Evolutionary conservation across 1,284 basidiomycete species (phyloP).

Genomic region (Lignosus rhinocerotis): DNA sequence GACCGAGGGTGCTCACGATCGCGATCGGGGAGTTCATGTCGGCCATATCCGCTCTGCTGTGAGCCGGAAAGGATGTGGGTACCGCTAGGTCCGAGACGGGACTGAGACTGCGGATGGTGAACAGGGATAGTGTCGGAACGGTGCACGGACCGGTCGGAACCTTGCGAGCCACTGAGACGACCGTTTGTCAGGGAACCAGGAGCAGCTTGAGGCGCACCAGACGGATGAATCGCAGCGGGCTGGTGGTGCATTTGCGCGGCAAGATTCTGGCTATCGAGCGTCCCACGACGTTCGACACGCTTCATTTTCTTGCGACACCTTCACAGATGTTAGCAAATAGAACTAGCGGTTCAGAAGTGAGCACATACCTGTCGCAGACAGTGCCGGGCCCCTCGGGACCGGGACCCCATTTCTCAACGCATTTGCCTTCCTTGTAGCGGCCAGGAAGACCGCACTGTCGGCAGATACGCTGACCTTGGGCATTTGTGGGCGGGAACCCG

Average conservation of each 20-base stretch:
- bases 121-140: constrained; percentile 34
- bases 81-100: constrained; percentile 21
- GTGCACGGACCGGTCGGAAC: constrained; percentile 27
- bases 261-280: constrained; percentile 49
- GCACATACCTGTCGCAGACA: constrained; percentile 70
- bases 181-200: constrained; percentile 25
- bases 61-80: constrained; percentile 25
- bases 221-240: constrained; percentile 32
- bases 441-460: constrained; percentile 68
- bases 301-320: constrained; percentile 86
- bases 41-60: constrained; percentile 14
- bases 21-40: constrained; percentile 19
- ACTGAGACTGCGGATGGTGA: constrained; percentile 23
- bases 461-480: constrained; percentile 69
- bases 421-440: constrained; percentile 81
- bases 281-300: constrained; percentile 74
- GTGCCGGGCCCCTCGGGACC: constrained; percentile 82
- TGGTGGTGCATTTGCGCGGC: constrained; percentile 21
- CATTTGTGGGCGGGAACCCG: constrained; percentile 57
- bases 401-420: constrained; percentile 86
- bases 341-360: background rate
- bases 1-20: constrained; percentile 2
- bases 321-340: background rate
- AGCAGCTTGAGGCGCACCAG: constrained; percentile 27
- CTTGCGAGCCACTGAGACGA: constrained; percentile 14